phyloP scores from a whole-genome alignment of 2,329 filamentous ascomycete species.

The Tolypocladium pustulatum region DNA sequence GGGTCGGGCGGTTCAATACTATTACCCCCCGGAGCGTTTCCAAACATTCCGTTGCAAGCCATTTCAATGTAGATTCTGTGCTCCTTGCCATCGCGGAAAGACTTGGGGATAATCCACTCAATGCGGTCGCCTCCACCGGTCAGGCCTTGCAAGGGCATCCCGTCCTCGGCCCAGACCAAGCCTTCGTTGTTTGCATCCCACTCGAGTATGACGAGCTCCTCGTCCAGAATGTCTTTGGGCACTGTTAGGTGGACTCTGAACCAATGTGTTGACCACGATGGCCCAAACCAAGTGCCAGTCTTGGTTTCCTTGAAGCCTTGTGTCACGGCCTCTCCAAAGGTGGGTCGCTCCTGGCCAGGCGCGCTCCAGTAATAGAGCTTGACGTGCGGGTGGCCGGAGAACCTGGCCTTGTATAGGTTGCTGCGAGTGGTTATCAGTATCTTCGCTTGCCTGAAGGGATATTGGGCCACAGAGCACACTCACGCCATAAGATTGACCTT shows the following conservation, averaged over 20 bases:
- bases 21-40: slow-evolving; percentile 75
- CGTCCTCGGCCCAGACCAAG: slow-evolving; percentile 85
- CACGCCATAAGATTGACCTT: slow-evolving; percentile 64
- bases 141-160: slow-evolving; percentile 82
- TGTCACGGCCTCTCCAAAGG: slow-evolving; percentile 71
- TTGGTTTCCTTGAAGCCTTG: slow-evolving; percentile 66
- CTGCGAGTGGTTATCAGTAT: slow-evolving; percentile 9
- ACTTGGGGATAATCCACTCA: slow-evolving; percentile 82
- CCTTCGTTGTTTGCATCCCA: slow-evolving; percentile 95
- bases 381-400: slow-evolving; percentile 62
- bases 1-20: slow-evolving; percentile 80
- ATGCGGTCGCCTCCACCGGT: slow-evolving; percentile 81
- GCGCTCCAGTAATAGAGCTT: slow-evolving; percentile 81
- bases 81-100: slow-evolving; percentile 73
- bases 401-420: slow-evolving; percentile 27
- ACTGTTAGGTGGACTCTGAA: slow-evolving; percentile 76
- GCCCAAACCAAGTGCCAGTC: slow-evolving; percentile 74
- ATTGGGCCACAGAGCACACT: slow-evolving; percentile 16
- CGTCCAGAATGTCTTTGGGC: slow-evolving; percentile 59
- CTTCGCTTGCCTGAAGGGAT: neutral
- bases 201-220: slow-evolving; percentile 83
- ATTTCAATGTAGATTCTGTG: slow-evolving; percentile 94
- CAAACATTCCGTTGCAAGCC: slow-evolving; percentile 98
- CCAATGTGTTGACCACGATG: slow-evolving; percentile 97
- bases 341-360: slow-evolving; percentile 66